phyloP scores from a whole-genome alignment of 2,329 filamentous ascomycete genomes.

The Cryphonectria naterciae region DNA sequence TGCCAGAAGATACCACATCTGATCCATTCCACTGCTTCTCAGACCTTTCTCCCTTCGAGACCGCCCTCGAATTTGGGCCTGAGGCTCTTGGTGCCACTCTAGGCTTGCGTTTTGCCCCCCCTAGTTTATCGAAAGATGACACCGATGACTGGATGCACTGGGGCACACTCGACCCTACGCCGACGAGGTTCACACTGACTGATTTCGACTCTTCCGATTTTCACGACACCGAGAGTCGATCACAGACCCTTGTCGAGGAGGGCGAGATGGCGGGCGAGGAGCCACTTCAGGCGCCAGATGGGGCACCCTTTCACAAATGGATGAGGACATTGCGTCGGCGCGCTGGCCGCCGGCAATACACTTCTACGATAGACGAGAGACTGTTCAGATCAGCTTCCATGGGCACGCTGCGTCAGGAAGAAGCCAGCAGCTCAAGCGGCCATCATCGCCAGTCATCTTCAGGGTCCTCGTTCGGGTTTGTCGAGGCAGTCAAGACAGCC shows the following conservation, averaged over 20 bases:
- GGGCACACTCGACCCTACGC: conserved; percentile 27
- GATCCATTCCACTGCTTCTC: background rate
- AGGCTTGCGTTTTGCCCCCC: background rate
- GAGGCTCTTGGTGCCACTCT: background rate
- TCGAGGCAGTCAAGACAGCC: conserved; percentile 80
- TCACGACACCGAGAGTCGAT: background rate
- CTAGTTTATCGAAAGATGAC: conserved; percentile 11
- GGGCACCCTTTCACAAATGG: conserved; percentile 70
- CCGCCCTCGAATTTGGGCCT: background rate
- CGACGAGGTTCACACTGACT: conserved; percentile 27
- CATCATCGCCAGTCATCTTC: conserved; percentile 66
- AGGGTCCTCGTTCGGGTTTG: conserved; percentile 75
- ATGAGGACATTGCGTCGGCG: conserved; percentile 69
- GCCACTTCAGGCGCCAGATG: background rate
- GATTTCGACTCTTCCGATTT: conserved; percentile 15
- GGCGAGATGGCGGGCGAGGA: background rate
- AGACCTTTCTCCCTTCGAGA: background rate
- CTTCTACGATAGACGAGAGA: conserved; percentile 32
- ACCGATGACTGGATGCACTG: conserved; percentile 23
- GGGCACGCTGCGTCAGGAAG: conserved; percentile 31
- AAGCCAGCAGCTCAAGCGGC: conserved; percentile 31
- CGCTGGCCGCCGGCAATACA: conserved; percentile 50
- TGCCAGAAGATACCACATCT: background rate
- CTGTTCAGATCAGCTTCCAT: conserved; percentile 42
- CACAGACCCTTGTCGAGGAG: background rate